Evolutionary conservation across 345 rosid genomes (phyloP), one percentile per base, ranked within the genome.

Genomic region (Melastoma malabathricum): DNA sequence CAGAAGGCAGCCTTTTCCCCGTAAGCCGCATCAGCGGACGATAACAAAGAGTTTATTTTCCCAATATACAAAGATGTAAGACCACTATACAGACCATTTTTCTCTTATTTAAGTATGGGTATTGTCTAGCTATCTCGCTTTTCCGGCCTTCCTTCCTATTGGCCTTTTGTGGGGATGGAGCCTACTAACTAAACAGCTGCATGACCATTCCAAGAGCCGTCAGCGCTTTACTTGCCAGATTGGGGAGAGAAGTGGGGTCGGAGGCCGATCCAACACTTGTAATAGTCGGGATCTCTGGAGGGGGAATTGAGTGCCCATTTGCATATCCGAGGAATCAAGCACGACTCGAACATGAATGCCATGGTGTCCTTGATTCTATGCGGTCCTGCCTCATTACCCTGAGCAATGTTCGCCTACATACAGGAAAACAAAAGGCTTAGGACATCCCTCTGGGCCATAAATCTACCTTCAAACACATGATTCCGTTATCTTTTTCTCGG

Each of bases 271-370:
- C 98, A 92, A 63, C 98, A 92, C 57, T 74, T 88, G 71, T 92
- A 92, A 56, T 86, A 92, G 59, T 84, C 80, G 27, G 18, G 79
- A 60, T 92, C 96, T 18, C 72, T 64, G 44, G 43, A 70, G 44
- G 87, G 77, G 44, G 98, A 86, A 56, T 92, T 77, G 3, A 86
- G 76, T 25, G 84, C 96, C 95, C 96, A 86, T 4, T 60, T 74
- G 56, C 96, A 84, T 72, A 85, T 73, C 67, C 88, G 79, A 20
- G 98, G 98, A 41, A 86, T 77, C 56, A 92, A 75, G 59, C 79
- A 82, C 12, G 98, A 84, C 63, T 90, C 96, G 4, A 90, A 84
- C 98, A 92, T 92, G 72, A 92, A 92, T 10, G 95, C 95, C 95
- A 92, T 77, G 22, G 98, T 86, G 48, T 82, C 72, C 0, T 75